Evolutionary conservation across 2,329 filamentous ascomycete genomes (phyloP), one percentile per base, ranked within the genome.

Genomic region (Penicillium sp.): DNA sequence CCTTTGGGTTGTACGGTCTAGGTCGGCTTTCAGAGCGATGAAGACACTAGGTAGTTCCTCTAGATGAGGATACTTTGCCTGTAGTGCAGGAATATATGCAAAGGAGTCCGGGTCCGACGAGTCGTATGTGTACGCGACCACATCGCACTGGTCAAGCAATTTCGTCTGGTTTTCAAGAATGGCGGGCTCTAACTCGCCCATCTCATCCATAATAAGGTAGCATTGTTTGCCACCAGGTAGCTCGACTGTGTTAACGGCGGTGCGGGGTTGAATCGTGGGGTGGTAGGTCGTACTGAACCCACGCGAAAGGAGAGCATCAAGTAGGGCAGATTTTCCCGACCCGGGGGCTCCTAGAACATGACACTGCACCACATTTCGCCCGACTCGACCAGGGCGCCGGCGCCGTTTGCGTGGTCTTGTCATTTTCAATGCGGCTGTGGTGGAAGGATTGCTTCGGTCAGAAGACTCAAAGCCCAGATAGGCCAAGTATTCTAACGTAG

Each of bases 61-160:
- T 2, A 99, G 83, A 54, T 95, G 89, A 0, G 92, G 87, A 65
- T 93, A 90, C 67, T 88, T 90, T 54, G 85, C 83, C 44, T 93
- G 88, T 49, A 97, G 81, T 19, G 90, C 85, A 37, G 93, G 90
- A 53, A 99, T 92, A 70, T 98, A 93, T 1, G 90, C 87, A 74
- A 99, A 99, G 4, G 92, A 96, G 74, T 98, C 93, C 0, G 95
- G 93, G 61, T 99, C 93, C 1, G 92, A 96, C 2, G 93, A 98
- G 78, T 99, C 95, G 77, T 98, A 99, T 0, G 92, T 88, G 76
- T 96, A 98, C 76, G 93, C 96, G 46, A 99, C 84, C 25, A 99
- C 83, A 74, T 99, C 95, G 75, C 93, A 98, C 6, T 92, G 88
- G 68, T 96, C 92, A 14, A 99, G 69, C 4, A 80, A 82, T 75